Conservation (phyloP, 1,284 basidiomycete species). For the Trichosporon asahii region DNA sequence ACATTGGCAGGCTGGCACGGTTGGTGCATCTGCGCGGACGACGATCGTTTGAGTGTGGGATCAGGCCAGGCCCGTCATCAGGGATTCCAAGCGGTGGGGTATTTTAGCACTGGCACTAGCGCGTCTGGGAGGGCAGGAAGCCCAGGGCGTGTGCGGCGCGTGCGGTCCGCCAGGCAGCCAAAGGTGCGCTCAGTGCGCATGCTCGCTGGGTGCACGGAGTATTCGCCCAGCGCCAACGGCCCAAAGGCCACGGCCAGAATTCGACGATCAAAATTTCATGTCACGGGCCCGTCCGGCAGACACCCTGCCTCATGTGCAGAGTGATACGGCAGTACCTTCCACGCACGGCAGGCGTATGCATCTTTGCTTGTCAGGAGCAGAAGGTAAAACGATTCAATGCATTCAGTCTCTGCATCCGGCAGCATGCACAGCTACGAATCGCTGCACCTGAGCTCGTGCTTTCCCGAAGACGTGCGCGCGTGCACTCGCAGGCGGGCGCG, state of each 20-base stretch:
- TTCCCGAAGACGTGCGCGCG: not conserved
- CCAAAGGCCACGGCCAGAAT: not conserved
- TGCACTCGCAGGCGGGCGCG: not conserved
- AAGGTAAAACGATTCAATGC: not conserved
- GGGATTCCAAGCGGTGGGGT: not conserved
- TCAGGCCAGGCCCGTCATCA: not conserved
- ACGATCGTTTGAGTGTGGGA: not conserved
- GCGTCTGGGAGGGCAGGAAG: not conserved
- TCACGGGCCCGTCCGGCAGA: not conserved
- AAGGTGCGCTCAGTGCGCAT: not conserved
- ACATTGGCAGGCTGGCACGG: not conserved
- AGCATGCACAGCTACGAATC: not conserved
- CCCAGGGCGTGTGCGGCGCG: not conserved
- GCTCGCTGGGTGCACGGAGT: not conserved
- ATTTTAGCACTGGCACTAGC: not conserved
- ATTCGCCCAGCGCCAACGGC: not conserved
- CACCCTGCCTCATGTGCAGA: not conserved
- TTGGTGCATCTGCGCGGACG: not conserved
- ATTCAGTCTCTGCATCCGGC: not conserved
- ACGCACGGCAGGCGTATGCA: not conserved
- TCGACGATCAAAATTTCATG: slow-evolving; percentile 3
- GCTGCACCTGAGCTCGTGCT: not conserved
- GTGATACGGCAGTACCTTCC: not conserved
- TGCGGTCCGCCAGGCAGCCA: not conserved
- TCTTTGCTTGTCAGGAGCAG: not conserved